A percentile compares a stretch with the other conserved stretches of the same genome.
These are phyloP conservation scores for Auricularia sp. DNA, from an alignment of 768 basidiomycete species.

Conservation along the genomic window DNA sequence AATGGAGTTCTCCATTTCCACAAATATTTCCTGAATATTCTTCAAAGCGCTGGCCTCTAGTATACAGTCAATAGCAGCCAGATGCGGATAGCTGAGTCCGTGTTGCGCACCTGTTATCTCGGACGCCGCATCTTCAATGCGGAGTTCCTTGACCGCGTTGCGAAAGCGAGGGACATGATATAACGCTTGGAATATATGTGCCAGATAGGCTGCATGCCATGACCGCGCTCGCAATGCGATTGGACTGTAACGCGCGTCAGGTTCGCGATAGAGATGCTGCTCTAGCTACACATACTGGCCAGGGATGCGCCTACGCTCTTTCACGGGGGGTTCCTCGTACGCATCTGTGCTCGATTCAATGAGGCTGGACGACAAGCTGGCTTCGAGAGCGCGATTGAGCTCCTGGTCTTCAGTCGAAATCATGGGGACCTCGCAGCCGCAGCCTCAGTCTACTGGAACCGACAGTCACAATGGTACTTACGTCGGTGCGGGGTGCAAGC, in stretches of 20 bases:
- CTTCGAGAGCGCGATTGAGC: conserved; percentile 62
- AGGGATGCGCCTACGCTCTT: conserved; percentile 35
- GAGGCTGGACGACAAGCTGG: conserved; percentile 39
- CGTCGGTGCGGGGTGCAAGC: not conserved
- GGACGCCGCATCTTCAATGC: too few species aligned
- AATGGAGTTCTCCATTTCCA: not conserved
- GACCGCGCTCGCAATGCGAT: conserved; percentile 54
- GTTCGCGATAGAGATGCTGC: not conserved
- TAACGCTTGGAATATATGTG: conserved; percentile 53
- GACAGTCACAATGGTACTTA: not conserved
- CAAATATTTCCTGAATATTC: not conserved
- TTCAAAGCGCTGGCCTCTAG: too few species aligned
- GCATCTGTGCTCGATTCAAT: conserved; percentile 36
- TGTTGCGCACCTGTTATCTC: too few species aligned
- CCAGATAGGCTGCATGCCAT: conserved; percentile 45
- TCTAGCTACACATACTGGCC: not conserved
- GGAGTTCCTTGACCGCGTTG: conserved; percentile 12
- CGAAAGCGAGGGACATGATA: conserved; percentile 67
- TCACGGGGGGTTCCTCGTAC: conserved; percentile 41
- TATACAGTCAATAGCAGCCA: too few species aligned
- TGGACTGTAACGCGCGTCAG: conserved; percentile 36
- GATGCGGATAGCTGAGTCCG: too few species aligned
- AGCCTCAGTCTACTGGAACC: not conserved
- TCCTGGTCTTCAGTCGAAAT: conserved; percentile 39
- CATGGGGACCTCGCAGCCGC: not conserved